These are phyloP conservation scores for Ogataea kodamae DNA, from an alignment of 805 yeast species.

Conservation along the genomic window DNA sequence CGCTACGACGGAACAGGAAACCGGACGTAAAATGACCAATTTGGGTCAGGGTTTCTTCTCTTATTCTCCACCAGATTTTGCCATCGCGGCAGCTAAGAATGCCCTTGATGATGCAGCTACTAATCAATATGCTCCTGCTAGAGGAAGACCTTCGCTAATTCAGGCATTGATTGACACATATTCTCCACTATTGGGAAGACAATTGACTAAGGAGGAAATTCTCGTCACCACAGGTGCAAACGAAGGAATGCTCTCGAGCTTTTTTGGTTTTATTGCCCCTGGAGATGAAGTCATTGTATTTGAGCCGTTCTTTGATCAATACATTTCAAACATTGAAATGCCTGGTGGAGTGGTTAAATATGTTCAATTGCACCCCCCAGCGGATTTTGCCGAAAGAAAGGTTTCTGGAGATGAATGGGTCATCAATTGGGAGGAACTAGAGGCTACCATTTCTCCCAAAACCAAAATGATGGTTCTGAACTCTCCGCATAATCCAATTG, in stretches of 20 bases:
- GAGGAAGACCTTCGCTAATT: slow-evolving; percentile 77
- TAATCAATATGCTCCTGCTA: slow-evolving; percentile 91
- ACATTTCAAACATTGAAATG: slow-evolving; percentile 88
- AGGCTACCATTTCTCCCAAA: slow-evolving; percentile 62
- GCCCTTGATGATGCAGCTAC: slow-evolving; percentile 70
- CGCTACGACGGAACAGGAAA: slow-evolving; percentile 65
- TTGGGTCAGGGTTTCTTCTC: slow-evolving; percentile 98
- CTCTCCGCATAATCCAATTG: slow-evolving; percentile 96
- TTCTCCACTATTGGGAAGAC: slow-evolving; percentile 59
- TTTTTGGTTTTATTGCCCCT: slow-evolving; percentile 76
- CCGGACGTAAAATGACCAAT: slow-evolving; percentile 78
- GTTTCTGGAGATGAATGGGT: slow-evolving; percentile 86
- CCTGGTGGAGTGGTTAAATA: slow-evolving; percentile 90
- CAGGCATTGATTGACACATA: slow-evolving; percentile 69
- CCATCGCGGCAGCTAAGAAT: slow-evolving; percentile 71
- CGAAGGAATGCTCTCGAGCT: slow-evolving; percentile 84
- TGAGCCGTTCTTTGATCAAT: slow-evolving; percentile 97
- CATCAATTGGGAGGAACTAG: slow-evolving; percentile 74
- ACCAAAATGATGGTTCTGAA: slow-evolving; percentile 87
- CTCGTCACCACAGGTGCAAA: slow-evolving; percentile 95
- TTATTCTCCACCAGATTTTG: slow-evolving; percentile 93
- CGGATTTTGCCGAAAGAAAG: slow-evolving; percentile 55
- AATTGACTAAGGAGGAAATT: slow-evolving; percentile 56
- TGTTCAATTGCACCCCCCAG: slow-evolving; percentile 83
- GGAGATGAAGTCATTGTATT: slow-evolving; percentile 97